A percentile compares a stretch with the other conserved stretches of the same genome.
Evolutionary conservation across 352 stramenopile genomes (phyloP).

Genomic region (Phytopythium montanum): DNA sequence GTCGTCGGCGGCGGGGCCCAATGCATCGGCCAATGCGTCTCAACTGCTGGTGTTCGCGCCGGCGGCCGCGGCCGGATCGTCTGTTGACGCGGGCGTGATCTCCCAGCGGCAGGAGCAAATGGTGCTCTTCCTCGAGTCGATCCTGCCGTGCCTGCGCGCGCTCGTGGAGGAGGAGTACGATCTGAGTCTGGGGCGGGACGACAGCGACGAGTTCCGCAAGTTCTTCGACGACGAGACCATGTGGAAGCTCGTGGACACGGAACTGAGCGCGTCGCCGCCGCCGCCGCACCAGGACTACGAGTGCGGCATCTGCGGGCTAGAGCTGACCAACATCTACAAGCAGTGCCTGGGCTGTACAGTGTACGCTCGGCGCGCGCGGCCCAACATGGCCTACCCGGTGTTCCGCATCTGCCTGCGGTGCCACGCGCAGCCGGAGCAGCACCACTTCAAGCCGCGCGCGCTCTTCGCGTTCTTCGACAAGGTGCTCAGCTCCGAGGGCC

Average conservation of each 20-base stretch:
- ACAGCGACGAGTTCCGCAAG: slow-evolving; percentile 70
- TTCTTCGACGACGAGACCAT: slow-evolving; percentile 72
- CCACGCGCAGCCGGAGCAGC: slow-evolving; percentile 62
- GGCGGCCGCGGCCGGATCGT: slow-evolving; percentile 12
- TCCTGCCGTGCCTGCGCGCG: slow-evolving; percentile 67
- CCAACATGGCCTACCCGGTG: slow-evolving; percentile 61
- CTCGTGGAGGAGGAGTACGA: slow-evolving; percentile 79
- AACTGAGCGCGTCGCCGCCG: slow-evolving; percentile 30
- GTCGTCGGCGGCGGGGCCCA: slow-evolving; percentile 23
- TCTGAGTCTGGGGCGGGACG: slow-evolving; percentile 52
- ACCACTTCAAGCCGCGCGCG: slow-evolving; percentile 65
- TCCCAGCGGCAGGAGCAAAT: slow-evolving; percentile 74
- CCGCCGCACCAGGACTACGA: slow-evolving; percentile 40
- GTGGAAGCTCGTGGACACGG: slow-evolving; percentile 66
- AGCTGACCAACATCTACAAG: slow-evolving; percentile 87
- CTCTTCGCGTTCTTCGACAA: slow-evolving; percentile 65
- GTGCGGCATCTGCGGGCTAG: slow-evolving; percentile 61
- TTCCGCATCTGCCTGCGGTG: slow-evolving; percentile 75
- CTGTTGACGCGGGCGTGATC: slow-evolving; percentile 52
- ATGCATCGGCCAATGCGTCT: slow-evolving; percentile 28
- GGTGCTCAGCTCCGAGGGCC: slow-evolving; percentile 65
- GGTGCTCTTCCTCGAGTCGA: slow-evolving; percentile 78
- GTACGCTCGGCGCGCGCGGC: slow-evolving; percentile 47
- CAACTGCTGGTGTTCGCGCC: slow-evolving; percentile 52
- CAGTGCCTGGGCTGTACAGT: slow-evolving; percentile 77